phyloP scores from a whole-genome alignment of 257 asterid genomes.

The Petrea volubilis region DNA sequence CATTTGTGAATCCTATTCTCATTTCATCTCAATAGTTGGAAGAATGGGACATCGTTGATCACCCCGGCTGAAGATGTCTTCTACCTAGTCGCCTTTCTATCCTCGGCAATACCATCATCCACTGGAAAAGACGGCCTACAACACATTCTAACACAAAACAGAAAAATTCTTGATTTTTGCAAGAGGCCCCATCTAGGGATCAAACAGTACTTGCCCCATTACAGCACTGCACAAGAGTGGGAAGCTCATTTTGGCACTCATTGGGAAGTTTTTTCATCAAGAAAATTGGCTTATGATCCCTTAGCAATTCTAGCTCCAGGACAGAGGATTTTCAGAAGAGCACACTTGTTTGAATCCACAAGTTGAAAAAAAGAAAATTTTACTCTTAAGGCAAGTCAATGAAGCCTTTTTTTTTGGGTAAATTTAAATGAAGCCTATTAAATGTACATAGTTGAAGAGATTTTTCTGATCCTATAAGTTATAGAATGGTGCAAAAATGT shows the following conservation, averaged over 20 bases:
- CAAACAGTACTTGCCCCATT: slow-evolving; percentile 84
- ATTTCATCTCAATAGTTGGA: slow-evolving; percentile 57
- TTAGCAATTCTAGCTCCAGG: slow-evolving; percentile 91
- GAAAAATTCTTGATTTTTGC: slow-evolving; percentile 52
- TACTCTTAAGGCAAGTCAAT: too few species aligned
- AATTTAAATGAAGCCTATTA: too few species aligned
- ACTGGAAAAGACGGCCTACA: slow-evolving; percentile 64
- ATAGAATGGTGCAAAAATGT: too few species aligned
- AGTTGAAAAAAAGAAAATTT: too few species aligned
- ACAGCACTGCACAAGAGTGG: slow-evolving; percentile 75
- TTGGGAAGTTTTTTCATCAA: slow-evolving; percentile 63
- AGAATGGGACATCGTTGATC: slow-evolving; percentile 65
- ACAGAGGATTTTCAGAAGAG: slow-evolving; percentile 65
- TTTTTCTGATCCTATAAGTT: too few species aligned
- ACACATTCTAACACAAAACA: slow-evolving; percentile 51
- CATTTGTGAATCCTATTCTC: too few species aligned
- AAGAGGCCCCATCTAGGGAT: slow-evolving; percentile 50
- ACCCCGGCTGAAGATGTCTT: slow-evolving; percentile 73
- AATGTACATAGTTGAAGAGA: too few species aligned
- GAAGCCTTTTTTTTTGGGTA: too few species aligned
- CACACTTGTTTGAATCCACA: slow-evolving; percentile 31
- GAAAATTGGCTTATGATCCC: slow-evolving; percentile 77
- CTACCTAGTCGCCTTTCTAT: slow-evolving; percentile 68
- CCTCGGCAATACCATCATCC: slow-evolving; percentile 73
- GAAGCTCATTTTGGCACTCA: slow-evolving; percentile 66